These are phyloP conservation scores for Boeremia exigua DNA, from an alignment of 2,329 filamentous ascomycete species.

Conservation along the genomic window DNA sequence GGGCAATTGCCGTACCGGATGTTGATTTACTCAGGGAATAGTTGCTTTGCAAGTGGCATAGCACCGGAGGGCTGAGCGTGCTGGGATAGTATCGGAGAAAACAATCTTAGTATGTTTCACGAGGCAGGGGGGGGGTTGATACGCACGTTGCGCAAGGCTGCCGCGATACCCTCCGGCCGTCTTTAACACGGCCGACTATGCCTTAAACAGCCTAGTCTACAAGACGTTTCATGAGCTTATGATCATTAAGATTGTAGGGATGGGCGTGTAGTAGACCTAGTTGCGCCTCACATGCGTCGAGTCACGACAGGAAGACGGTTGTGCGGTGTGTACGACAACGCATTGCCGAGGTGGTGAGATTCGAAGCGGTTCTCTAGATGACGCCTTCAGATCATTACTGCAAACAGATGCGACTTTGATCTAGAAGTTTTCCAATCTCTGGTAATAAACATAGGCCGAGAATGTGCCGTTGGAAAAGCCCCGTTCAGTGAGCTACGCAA, in stretches of 20 bases:
- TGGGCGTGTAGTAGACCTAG: not conserved
- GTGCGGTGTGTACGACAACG: constrained; percentile 4
- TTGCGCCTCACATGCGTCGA: constrained; percentile 5
- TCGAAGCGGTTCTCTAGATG: not conserved
- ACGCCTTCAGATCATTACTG: not conserved
- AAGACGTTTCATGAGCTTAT: constrained; percentile 6
- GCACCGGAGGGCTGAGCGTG: constrained; percentile 1
- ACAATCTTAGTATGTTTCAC: constrained; percentile 12
- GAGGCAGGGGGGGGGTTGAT: not conserved
- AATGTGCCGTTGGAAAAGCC: constrained; percentile 4
- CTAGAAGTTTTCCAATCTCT: not conserved
- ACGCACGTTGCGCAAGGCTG: constrained; percentile 13
- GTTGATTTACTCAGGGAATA: constrained; percentile 5
- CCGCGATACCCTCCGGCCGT: constrained; percentile 4
- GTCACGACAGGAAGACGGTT: not conserved
- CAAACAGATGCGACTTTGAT: not conserved
- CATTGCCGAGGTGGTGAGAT: not conserved
- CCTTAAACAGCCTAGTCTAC: not conserved
- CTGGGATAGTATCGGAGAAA: constrained; percentile 15
- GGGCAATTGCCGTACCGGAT: not conserved
- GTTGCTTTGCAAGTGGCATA: constrained; percentile 13
- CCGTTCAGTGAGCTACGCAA: not conserved
- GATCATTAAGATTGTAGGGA: constrained; percentile 13
- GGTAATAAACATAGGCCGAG: not conserved
- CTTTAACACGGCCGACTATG: not conserved